These are phyloP conservation scores for Cryphonectria nitschkei DNA, from an alignment of 2,329 filamentous ascomycete genomes.

Conservation along the genomic window DNA sequence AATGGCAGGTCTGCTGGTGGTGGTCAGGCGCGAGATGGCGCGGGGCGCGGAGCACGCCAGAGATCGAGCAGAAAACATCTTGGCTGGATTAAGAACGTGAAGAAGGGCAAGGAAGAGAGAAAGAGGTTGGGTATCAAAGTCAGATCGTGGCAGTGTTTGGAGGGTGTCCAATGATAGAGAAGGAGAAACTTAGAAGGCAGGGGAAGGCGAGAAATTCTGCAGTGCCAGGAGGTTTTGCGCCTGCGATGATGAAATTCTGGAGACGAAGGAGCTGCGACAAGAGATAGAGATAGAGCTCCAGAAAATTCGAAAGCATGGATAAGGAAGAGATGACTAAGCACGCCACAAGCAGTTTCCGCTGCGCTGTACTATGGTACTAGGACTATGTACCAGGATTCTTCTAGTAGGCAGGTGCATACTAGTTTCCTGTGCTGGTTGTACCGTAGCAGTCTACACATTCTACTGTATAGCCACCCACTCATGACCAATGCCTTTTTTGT, in stretches of 20 bases:
- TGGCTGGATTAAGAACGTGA: slow-evolving; percentile 35
- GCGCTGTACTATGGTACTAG: not conserved
- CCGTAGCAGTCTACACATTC: no score
- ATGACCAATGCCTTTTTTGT: no score
- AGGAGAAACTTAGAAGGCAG: not conserved
- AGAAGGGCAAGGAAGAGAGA: slow-evolving; percentile 20
- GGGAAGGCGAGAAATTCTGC: slow-evolving; percentile 14
- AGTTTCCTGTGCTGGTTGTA: not conserved
- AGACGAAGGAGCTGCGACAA: not conserved
- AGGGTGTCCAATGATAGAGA: not conserved
- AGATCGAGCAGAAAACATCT: slow-evolving; percentile 72
- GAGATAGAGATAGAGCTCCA: slow-evolving; percentile 3
- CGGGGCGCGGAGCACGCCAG: slow-evolving; percentile 70
- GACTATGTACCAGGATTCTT: not conserved
- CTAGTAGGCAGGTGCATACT: no score
- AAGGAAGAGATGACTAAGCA: slow-evolving; percentile 14
- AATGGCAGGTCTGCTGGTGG: slow-evolving; percentile 49
- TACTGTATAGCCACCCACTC: no score
- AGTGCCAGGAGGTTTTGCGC: slow-evolving; percentile 4
- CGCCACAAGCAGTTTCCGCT: not conserved
- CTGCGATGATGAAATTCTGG: slow-evolving; percentile 21
- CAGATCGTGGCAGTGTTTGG: slow-evolving; percentile 26
- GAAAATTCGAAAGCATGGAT: slow-evolving; percentile 4
- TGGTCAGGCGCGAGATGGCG: slow-evolving; percentile 60
- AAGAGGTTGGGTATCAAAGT: slow-evolving; percentile 29